Evolutionary conservation across 2,329 filamentous ascomycete genomes (phyloP).

Genomic region (Nigrospora oryzae): DNA sequence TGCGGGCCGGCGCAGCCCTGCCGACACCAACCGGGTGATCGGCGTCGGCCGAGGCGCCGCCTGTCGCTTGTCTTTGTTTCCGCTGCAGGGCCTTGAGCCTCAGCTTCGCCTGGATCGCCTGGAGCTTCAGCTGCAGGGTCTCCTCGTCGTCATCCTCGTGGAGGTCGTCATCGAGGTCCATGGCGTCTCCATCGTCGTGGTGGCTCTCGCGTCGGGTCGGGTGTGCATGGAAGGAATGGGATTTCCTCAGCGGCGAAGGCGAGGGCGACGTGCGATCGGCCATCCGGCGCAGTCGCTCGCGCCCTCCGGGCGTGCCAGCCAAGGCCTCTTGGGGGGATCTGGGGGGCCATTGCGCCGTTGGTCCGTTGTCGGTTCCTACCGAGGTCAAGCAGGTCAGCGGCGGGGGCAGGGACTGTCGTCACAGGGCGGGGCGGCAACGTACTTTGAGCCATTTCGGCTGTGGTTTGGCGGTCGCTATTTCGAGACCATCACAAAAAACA

Average conservation of each 20-base stretch:
- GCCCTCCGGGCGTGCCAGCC: constrained; percentile 65
- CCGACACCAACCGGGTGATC: background rate
- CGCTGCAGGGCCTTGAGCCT: constrained; percentile 79
- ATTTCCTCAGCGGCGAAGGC: constrained; percentile 53
- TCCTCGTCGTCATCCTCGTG: constrained; percentile 69
- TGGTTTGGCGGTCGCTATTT: constrained; percentile 9
- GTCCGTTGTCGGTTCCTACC: constrained; percentile 20
- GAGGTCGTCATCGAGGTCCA: constrained; percentile 26
- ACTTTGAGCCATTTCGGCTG: constrained; percentile 10
- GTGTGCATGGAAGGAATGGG: constrained; percentile 10
- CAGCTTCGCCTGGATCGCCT: constrained; percentile 80
- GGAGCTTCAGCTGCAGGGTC: constrained; percentile 74
- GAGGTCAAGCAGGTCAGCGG: constrained; percentile 8
- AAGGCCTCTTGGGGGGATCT: constrained; percentile 58
- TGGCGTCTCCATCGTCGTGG: constrained; percentile 20
- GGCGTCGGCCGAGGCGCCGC: background rate
- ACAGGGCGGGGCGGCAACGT: background rate
- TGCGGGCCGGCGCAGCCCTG: constrained; percentile 6
- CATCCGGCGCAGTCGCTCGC: constrained; percentile 63
- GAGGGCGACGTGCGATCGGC: constrained; percentile 60
- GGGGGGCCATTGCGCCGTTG: constrained; percentile 55
- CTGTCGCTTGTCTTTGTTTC: constrained; percentile 6
- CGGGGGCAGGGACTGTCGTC: constrained; percentile 2
- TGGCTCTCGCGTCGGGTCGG: background rate
- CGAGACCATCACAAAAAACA: background rate